Conservation (phyloP, 164 flowering plant genomes). For the Vitis labrusca region DNA sequence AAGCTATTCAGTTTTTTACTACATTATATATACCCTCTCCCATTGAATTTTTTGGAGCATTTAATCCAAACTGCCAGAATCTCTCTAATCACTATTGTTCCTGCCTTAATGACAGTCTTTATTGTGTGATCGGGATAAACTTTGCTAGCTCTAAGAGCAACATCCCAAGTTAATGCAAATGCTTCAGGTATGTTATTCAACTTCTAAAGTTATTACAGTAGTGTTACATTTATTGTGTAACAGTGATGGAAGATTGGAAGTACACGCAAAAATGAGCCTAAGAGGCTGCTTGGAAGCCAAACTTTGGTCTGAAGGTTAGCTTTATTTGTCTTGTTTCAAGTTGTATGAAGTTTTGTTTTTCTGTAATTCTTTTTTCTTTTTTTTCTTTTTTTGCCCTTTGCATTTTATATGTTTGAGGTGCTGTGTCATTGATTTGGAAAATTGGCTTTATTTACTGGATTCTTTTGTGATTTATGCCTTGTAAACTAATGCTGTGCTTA, state of each 20-base stretch:
- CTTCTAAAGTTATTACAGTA: too few relatives aligned
- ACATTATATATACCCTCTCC: not conserved
- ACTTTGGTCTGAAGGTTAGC: not conserved
- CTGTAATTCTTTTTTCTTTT: not conserved
- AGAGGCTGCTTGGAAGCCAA: too few relatives aligned
- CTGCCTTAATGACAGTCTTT: slow-evolving; percentile 58
- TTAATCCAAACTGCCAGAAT: not conserved
- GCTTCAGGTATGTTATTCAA: slow-evolving; percentile 64
- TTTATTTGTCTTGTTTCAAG: not conserved
- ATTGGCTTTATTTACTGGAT: too few relatives aligned
- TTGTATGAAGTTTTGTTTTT: not conserved
- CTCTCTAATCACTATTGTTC: not conserved
- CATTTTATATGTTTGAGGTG: too few relatives aligned
- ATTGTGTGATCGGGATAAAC: slow-evolving; percentile 86
- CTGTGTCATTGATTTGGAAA: not conserved
- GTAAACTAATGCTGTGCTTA: not conserved
- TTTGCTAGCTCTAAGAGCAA: slow-evolving; percentile 90
- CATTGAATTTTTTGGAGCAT: not conserved
- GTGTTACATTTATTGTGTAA: too few relatives aligned
- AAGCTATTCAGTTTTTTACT: slow-evolving; percentile 81
- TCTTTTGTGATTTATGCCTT: not conserved
- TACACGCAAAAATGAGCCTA: too few relatives aligned
- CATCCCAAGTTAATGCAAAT: slow-evolving; percentile 97
- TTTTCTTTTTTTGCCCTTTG: too few relatives aligned
- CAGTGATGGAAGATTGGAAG: too few relatives aligned